Conservation (phyloP, 768 basidiomycete genomes). For the Agaricus subrufescens region DNA sequence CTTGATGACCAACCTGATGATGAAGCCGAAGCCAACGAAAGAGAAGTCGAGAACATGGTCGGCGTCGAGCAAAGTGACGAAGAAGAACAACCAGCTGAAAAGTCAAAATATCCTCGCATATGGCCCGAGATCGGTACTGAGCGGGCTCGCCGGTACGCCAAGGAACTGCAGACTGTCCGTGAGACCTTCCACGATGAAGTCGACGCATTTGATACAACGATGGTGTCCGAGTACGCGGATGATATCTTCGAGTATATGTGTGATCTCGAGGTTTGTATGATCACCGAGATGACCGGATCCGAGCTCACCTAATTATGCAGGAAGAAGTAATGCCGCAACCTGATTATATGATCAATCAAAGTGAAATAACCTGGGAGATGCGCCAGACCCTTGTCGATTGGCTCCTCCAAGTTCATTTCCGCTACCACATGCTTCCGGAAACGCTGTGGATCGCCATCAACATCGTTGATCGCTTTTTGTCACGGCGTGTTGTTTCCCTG, state of each 20-base stretch:
- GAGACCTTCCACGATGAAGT: slow-evolving; percentile 69
- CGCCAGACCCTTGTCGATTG: slow-evolving; percentile 97
- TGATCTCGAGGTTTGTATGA: slow-evolving; percentile 72
- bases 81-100: slow-evolving; percentile 21
- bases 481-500: slow-evolving; percentile 80
- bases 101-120: slow-evolving; percentile 39
- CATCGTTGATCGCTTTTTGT: slow-evolving; percentile 90
- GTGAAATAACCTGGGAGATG: slow-evolving; percentile 91
- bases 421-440: slow-evolving; percentile 99
- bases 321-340: slow-evolving; percentile 86
- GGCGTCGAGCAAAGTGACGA: slow-evolving; percentile 45
- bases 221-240: slow-evolving; percentile 99
- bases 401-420: slow-evolving; percentile 95
- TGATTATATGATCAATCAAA: slow-evolving; percentile 91
- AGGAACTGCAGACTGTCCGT: slow-evolving; percentile 63
- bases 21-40: slow-evolving; percentile 40
- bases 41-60: slow-evolving; percentile 64
- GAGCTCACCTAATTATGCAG: slow-evolving; percentile 34
- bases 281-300: not conserved
- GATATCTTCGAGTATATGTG: slow-evolving; percentile 98
- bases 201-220: slow-evolving; percentile 76
- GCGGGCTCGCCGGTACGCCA: slow-evolving; percentile 50
- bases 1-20: slow-evolving; percentile 33
- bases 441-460: slow-evolving; percentile 99
- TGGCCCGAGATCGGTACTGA: slow-evolving; percentile 78